phyloP scores from a whole-genome alignment of 257 asterid genomes.

The Scutellaria baicalensis region DNA sequence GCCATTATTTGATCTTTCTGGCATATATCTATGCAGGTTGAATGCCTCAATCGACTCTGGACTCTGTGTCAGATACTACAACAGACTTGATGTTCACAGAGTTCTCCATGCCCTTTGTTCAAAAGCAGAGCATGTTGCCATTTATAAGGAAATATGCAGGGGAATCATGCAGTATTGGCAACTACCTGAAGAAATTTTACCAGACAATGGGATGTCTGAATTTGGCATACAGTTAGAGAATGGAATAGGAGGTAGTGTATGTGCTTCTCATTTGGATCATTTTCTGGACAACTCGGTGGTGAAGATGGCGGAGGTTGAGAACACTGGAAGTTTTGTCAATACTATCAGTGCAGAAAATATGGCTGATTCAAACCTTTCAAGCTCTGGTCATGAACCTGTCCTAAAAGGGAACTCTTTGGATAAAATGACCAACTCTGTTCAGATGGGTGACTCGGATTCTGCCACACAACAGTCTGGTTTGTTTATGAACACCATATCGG shows the following conservation, averaged over 20 bases:
- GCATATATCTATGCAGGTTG: conserved; percentile 40
- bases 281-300: conserved; percentile 13
- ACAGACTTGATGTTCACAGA: conserved; percentile 39
- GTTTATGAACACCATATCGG: not conserved
- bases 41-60: conserved; percentile 37
- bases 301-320: conserved; percentile 23
- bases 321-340: conserved; percentile 25
- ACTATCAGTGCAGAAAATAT: conserved; percentile 17
- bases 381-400: conserved; percentile 10
- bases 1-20: conserved; percentile 12
- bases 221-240: conserved; percentile 25
- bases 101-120: conserved; percentile 46
- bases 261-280: conserved; percentile 15
- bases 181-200: conserved; percentile 36
- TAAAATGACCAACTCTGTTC: conserved; percentile 14
- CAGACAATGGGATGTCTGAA: conserved; percentile 25
- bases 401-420: conserved; percentile 10
- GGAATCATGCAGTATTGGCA: conserved; percentile 59
- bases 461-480: conserved; percentile 11
- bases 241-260: conserved; percentile 24
- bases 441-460: not conserved
- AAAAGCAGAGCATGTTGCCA: conserved; percentile 35
- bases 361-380: conserved; percentile 10
- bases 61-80: conserved; percentile 56
- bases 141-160: conserved; percentile 63